These are phyloP conservation scores for Boechera divaricarpa DNA, from an alignment of 345 rosid genomes.

Conservation along the genomic window DNA sequence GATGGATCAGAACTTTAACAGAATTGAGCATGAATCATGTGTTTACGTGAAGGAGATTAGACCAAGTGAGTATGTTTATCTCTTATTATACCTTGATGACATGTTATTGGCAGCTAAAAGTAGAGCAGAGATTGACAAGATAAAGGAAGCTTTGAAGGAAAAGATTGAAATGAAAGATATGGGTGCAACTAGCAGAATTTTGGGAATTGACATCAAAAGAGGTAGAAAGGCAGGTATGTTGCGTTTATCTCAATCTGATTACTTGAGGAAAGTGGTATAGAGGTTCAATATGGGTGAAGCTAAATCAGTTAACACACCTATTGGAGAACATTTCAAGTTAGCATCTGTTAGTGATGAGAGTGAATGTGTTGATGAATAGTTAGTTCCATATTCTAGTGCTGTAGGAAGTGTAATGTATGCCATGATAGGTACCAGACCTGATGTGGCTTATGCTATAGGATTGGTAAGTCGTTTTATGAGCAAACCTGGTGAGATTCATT, in stretches of 20 bases:
- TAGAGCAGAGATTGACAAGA: too few species aligned
- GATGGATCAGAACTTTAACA: not conserved
- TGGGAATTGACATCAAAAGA: not conserved
- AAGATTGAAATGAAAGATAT: too few species aligned
- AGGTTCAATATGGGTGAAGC: not conserved
- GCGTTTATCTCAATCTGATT: not conserved
- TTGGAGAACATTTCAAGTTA: not conserved
- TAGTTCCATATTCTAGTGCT: not conserved
- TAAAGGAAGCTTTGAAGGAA: too few species aligned
- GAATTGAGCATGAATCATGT: not conserved
- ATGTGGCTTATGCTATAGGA: not conserved
- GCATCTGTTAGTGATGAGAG: fast-evolving
- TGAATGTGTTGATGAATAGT: not conserved
- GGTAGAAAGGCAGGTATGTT: not conserved
- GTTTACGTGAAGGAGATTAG: not conserved
- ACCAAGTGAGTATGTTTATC: too few species aligned
- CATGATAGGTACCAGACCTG: not conserved
- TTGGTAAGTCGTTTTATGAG: not conserved
- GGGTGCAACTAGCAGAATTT: too few species aligned
- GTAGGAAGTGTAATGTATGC: not conserved
- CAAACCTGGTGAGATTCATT: not conserved
- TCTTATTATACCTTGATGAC: too few species aligned
- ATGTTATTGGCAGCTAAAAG: too few species aligned
- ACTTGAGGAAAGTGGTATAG: fast-evolving
- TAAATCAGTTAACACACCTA: fast-evolving